Percentiles rank a stretch among this genome's conserved stretches.
Evolutionary conservation across 495 filamentous ascomycete genomes (phyloP).

Genomic region (Extremus antarcticus): DNA sequence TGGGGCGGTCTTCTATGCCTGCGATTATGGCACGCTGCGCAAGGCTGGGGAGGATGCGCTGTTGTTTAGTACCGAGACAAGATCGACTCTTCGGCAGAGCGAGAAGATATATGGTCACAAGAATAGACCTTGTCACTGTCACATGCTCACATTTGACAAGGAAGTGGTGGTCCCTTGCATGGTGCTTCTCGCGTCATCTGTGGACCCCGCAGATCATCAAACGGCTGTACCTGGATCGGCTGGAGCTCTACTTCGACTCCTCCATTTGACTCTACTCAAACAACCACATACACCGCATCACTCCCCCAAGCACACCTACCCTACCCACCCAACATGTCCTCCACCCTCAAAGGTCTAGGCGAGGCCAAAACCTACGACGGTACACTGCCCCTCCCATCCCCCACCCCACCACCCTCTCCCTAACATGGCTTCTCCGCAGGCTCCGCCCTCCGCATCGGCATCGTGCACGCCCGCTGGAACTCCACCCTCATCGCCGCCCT

Average conservation of each 20-base stretch:
- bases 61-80: background rate
- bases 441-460: slow-evolving; percentile 75
- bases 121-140: too few relatives aligned
- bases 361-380: slow-evolving; percentile 25
- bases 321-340: slow-evolving; percentile 16
- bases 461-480: slow-evolving; percentile 96
- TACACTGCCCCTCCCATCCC: slow-evolving; percentile 6
- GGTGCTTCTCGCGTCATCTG: background rate
- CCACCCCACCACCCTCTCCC: background rate
- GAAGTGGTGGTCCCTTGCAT: background rate
- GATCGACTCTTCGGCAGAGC: background rate
- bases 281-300: background rate
- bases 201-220: background rate
- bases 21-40: background rate
- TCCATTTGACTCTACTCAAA: too few relatives aligned
- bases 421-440: slow-evolving; percentile 37
- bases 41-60: background rate
- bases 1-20: background rate
- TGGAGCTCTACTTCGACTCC: too few relatives aligned
- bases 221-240: too few relatives aligned
- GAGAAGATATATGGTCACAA: background rate
- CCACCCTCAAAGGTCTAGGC: slow-evolving; percentile 25
- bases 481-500: slow-evolving; percentile 64
- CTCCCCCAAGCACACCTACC: too few relatives aligned
- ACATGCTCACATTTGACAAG: too few relatives aligned